Percentiles rank a stretch among this genome's conserved stretches.
Conservation (phyloP, 1,284 basidiomycete species). For the Prillingera fragicola region DNA sequence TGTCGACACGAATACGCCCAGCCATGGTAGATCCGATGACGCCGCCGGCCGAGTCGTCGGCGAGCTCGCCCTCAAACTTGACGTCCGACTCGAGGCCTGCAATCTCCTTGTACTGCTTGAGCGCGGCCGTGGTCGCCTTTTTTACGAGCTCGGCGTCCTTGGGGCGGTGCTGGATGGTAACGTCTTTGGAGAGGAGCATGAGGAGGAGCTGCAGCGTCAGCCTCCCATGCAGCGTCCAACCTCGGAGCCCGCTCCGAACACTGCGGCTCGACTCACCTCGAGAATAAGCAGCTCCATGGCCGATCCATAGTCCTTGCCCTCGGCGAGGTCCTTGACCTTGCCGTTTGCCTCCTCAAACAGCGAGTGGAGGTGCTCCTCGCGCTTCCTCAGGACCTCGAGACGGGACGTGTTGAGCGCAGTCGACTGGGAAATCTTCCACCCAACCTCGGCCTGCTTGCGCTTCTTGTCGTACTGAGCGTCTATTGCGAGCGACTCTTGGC, state of each 20-base stretch:
- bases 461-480: conserved; percentile 91
- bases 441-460: conserved; percentile 80
- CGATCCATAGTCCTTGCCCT: conserved; percentile 67
- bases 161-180: conserved; percentile 39
- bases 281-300: conserved; percentile 75
- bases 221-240: too few relatives aligned
- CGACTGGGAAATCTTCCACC: conserved; percentile 97
- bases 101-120: conserved; percentile 42
- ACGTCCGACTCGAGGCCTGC: conserved; percentile 65
- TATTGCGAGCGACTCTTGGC: conserved; percentile 86
- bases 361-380: conserved; percentile 87
- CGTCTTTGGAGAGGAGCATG: conserved; percentile 65
- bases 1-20: conserved; percentile 78
- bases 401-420: conserved; percentile 95
- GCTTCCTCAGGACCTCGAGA: conserved; percentile 78
- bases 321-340: conserved; percentile 60
- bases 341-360: conserved; percentile 74
- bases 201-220: conserved; percentile 54
- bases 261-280: conserved; percentile 59
- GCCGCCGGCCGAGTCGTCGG: conserved; percentile 76
- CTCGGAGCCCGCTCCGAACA: too few relatives aligned
- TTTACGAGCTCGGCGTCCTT: conserved; percentile 40
- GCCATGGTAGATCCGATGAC: conserved; percentile 67
- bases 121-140: conserved; percentile 30
- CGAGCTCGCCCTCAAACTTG: conserved; percentile 61